Base-by-base conservation (phyloP, 352 stramenopile genomes). In the Pythium dissotocum region DNA sequence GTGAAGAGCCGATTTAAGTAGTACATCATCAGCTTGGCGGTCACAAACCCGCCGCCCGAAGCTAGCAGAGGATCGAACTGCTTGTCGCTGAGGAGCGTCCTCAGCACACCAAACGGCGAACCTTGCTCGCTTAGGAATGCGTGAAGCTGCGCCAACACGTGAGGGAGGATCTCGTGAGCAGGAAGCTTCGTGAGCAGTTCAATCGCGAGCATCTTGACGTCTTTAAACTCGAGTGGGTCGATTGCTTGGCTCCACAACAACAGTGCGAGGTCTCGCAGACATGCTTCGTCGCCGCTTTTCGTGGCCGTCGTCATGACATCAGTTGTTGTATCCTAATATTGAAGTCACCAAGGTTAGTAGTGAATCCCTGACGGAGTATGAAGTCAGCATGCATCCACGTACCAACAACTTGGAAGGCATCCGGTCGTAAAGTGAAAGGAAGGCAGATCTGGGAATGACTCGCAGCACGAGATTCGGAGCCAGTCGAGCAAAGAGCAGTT, bases 151-250 rank as follows among this genome's bases (percentile, higher is more conserved):
- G 70, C 32, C 13, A 90, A 55, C 8, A 77, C 73, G 48, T 81
- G 76, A 3, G 80, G 80, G 14, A 84, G 49, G 32, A 91, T 72
- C 6, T 48, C 40, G 1, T 67, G 14, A 18, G 61, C 38, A 2
- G 61, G 54, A 6, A 88, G 72, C 49, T 90, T 88, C 4, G 78
- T 76, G 30, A 91, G 60, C 8, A 83, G 69, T 46, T 93, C 85
- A 6, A 77, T 73, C 7, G 77, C 67, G 0, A 93, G 60, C 81
- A 93, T 87, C 62, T 91, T 93, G 48, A 93, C 75, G 55, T 93
- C 85, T 63, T 93, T 93, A 61, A 85, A 93, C 70, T 93, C 85
- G 51, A 93, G 66, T 6, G 83, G 80, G 56, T 91, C 78, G 18
- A 88, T 63, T 2, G 84, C 49, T 32, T 83, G 77, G 4, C 36